Evolutionary conservation across 768 basidiomycete genomes (phyloP).

Genomic region (Pleurotus ostreatus): DNA sequence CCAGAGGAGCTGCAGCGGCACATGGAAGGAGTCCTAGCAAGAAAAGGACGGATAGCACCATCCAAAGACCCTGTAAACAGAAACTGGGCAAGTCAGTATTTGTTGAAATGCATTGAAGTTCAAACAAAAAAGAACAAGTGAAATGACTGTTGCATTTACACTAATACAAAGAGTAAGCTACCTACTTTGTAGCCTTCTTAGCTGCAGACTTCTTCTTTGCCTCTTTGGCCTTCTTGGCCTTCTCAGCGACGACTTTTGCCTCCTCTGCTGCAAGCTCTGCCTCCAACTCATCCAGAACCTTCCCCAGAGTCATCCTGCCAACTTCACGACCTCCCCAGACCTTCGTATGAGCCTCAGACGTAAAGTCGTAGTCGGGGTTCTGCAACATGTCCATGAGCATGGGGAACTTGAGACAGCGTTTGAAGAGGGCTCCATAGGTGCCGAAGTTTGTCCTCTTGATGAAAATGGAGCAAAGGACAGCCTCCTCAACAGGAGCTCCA

Average conservation of each 20-base stretch:
- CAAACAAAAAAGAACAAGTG: too few relatives aligned
- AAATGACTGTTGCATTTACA: too few relatives aligned
- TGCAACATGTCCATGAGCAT: background rate
- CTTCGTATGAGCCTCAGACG: background rate
- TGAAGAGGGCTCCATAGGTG: background rate
- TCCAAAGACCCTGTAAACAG: too few relatives aligned
- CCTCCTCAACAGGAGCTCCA: too few relatives aligned
- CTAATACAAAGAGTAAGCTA: too few relatives aligned
- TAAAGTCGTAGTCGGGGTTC: too few relatives aligned
- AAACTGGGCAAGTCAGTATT: too few relatives aligned
- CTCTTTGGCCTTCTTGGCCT: background rate
- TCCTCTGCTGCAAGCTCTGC: background rate
- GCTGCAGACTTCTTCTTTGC: background rate
- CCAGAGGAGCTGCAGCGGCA: background rate
- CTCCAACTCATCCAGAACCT: background rate
- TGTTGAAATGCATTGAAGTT: too few relatives aligned
- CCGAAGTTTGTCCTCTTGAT: too few relatives aligned
- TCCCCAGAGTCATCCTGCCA: background rate
- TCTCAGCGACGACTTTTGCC: background rate
- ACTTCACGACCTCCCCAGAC: background rate
- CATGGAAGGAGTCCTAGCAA: background rate
- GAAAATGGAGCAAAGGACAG: too few relatives aligned
- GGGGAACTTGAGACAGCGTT: background rate
- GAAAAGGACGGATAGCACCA: too few relatives aligned
- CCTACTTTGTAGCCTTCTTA: too few relatives aligned